phyloP scores from a whole-genome alignment of 352 stramenopile species.

The Globisporangium megalacanthum region DNA sequence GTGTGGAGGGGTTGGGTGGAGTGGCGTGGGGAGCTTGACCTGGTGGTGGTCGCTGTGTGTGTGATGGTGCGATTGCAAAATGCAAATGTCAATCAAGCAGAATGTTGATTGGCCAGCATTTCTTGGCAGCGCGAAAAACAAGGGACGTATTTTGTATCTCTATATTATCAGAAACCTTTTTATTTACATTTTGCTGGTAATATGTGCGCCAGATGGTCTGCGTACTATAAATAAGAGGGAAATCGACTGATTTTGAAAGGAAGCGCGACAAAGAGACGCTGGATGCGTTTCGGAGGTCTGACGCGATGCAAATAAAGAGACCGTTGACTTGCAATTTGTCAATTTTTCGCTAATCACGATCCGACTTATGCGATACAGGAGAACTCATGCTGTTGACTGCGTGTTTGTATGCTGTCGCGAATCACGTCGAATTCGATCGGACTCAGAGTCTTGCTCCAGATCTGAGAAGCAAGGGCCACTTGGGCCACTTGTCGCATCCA shows the following conservation, averaged over 20 bases:
- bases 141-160: no score
- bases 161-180: background rate
- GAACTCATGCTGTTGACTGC: no score
- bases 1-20: background rate
- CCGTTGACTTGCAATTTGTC: no score
- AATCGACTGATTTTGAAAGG: background rate
- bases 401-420: background rate
- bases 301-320: no score
- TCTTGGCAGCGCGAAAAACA: no score
- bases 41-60: no score
- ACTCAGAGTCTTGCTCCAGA: background rate
- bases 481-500: background rate
- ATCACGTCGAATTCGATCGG: background rate
- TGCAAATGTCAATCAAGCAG: no score
- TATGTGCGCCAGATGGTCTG: background rate
- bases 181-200: background rate
- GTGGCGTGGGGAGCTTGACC: background rate
- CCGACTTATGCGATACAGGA: no score
- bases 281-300: conserved; percentile 1
- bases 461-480: background rate
- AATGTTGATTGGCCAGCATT: no score
- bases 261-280: background rate
- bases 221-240: background rate
- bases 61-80: background rate
- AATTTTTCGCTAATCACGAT: no score